Evolutionary conservation across 2,329 filamentous ascomycete species (phyloP).

Genomic region (Arthroderma sp.): DNA sequence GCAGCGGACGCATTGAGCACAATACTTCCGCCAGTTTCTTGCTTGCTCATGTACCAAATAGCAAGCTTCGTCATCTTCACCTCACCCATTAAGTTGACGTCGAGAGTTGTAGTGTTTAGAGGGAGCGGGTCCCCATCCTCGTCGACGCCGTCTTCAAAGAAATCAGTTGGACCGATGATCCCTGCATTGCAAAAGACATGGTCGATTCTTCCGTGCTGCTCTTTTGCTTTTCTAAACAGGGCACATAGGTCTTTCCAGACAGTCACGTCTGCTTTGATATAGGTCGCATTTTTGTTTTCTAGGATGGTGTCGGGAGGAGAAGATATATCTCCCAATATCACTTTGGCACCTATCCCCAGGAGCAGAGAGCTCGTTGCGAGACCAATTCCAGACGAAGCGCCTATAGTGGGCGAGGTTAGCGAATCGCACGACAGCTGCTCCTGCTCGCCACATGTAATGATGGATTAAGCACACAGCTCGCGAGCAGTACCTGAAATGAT

Average conservation of each 20-base stretch:
- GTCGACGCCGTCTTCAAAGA: slow-evolving; percentile 36
- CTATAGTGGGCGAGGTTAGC: slow-evolving; percentile 17
- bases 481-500: slow-evolving; percentile 36
- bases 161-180: slow-evolving; percentile 35
- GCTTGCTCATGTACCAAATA: slow-evolving; percentile 38
- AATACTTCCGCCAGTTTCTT: slow-evolving; percentile 38
- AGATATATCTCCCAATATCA: slow-evolving; percentile 43
- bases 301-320: slow-evolving; percentile 25
- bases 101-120: slow-evolving; percentile 31
- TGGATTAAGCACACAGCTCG: no score
- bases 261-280: slow-evolving; percentile 36
- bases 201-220: slow-evolving; percentile 31
- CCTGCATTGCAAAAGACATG: slow-evolving; percentile 45
- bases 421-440: not conserved
- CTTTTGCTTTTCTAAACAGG: slow-evolving; percentile 40
- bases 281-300: slow-evolving; percentile 13
- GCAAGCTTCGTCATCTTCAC: slow-evolving; percentile 40
- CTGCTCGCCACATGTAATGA: not conserved
- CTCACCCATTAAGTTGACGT: slow-evolving; percentile 39
- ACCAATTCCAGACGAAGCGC: slow-evolving; percentile 49
- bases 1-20: slow-evolving; percentile 42
- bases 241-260: slow-evolving; percentile 38
- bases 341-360: slow-evolving; percentile 40
- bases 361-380: slow-evolving; percentile 42
- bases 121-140: slow-evolving; percentile 37